Evolutionary conservation across 805 yeast genomes (phyloP).

Genomic region (Barnettozyma populi): DNA sequence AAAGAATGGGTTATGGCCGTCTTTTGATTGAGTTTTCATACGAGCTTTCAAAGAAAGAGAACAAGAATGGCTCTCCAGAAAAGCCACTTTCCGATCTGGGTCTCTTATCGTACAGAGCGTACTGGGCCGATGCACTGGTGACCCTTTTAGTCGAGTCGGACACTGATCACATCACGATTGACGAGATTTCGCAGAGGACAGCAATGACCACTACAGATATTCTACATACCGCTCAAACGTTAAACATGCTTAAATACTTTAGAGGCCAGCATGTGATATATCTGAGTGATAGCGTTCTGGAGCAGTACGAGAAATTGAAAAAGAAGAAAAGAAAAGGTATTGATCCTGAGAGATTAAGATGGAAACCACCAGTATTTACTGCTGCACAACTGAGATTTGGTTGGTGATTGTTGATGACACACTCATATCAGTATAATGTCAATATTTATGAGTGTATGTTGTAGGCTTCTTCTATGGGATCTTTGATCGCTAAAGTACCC

Average conservation of each 20-base stretch:
- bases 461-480: neutral
- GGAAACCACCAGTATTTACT: slow-evolving; percentile 95
- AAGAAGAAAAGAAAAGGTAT: slow-evolving; percentile 72
- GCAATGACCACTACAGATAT: slow-evolving; percentile 97
- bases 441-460: neutral
- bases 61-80: slow-evolving; percentile 94
- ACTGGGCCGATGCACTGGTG: slow-evolving; percentile 89
- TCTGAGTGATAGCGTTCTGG: slow-evolving; percentile 75
- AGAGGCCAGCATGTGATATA: slow-evolving; percentile 92
- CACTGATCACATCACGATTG: slow-evolving; percentile 62
- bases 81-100: slow-evolving; percentile 96
- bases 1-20: slow-evolving; percentile 91
- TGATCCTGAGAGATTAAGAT: slow-evolving; percentile 63
- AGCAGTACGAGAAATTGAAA: slow-evolving; percentile 60
- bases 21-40: slow-evolving; percentile 90
- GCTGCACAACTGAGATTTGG: slow-evolving; percentile 95
- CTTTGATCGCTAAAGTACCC: no score
- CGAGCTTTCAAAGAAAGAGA: slow-evolving; percentile 81
- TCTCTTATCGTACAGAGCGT: slow-evolving; percentile 86
- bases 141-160: slow-evolving; percentile 60
- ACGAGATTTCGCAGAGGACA: slow-evolving; percentile 79
- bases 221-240: slow-evolving; percentile 85
- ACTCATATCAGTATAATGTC: neutral
- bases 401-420: slow-evolving; percentile 48
- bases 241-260: slow-evolving; percentile 84